phyloP scores from a whole-genome alignment of 2,329 filamentous ascomycete species.

The Trichoderma sp. region DNA sequence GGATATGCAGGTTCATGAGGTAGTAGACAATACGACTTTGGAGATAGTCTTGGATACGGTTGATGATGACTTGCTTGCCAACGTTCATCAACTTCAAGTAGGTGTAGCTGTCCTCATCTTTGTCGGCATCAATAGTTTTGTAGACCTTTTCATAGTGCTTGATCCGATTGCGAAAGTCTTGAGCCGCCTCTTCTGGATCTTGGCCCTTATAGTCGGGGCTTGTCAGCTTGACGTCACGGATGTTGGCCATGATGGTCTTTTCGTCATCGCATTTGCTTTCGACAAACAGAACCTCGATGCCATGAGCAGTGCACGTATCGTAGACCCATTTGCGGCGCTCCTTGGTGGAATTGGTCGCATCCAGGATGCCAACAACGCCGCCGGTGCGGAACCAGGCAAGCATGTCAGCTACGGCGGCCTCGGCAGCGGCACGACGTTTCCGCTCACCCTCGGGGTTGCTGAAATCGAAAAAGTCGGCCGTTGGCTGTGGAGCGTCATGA shows the following conservation, averaged over 20 bases:
- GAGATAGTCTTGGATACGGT: slow-evolving; percentile 93
- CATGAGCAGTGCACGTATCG: slow-evolving; percentile 73
- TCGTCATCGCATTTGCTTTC: slow-evolving; percentile 98
- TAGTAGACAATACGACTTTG: slow-evolving; percentile 98
- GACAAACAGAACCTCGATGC: slow-evolving; percentile 90
- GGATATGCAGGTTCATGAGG: slow-evolving; percentile 97
- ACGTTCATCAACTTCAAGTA: slow-evolving; percentile 98
- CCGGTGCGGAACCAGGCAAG: slow-evolving; percentile 82
- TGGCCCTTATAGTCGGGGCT: slow-evolving; percentile 94
- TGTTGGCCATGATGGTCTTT: slow-evolving; percentile 96
- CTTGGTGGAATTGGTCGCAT: slow-evolving; percentile 97
- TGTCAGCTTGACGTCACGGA: slow-evolving; percentile 94
- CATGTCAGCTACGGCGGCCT: slow-evolving; percentile 94
- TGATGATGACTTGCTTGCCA: slow-evolving; percentile 95
- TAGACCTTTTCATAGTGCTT: slow-evolving; percentile 98
- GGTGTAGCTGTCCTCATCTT: slow-evolving; percentile 81
- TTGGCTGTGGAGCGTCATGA: slow-evolving; percentile 83
- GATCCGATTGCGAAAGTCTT: slow-evolving; percentile 92
- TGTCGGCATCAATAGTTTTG: slow-evolving; percentile 81
- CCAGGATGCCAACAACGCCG: slow-evolving; percentile 89
- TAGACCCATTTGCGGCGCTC: slow-evolving; percentile 87
- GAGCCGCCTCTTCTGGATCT: slow-evolving; percentile 87
- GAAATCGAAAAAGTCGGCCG: slow-evolving; percentile 93
- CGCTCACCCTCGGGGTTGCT: slow-evolving; percentile 89
- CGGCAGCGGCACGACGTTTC: slow-evolving; percentile 82